phyloP scores from a whole-genome alignment of 345 rosid species.

The Pugionium cornutum region DNA sequence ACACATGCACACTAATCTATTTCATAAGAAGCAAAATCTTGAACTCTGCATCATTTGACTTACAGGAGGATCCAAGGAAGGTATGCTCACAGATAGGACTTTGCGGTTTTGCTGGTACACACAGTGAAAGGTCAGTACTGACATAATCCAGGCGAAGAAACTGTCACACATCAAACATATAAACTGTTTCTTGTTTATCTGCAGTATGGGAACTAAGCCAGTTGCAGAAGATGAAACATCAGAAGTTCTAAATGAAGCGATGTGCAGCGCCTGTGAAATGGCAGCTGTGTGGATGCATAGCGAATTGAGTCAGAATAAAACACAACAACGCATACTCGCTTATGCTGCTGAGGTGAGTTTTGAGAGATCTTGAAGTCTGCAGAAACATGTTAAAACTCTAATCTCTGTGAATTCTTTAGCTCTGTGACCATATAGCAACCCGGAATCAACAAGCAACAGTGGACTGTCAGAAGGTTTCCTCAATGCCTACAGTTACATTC shows the following conservation, averaged over 20 bases:
- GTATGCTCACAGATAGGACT: conserved; percentile 84
- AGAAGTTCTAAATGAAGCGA: conserved; percentile 47
- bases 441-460: conserved; percentile 82
- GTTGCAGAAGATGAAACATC: conserved; percentile 55
- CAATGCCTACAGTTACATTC: conserved; percentile 79
- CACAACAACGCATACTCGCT: conserved; percentile 66
- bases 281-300: conserved; percentile 91
- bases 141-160: background rate
- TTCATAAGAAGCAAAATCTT: conserved; percentile 14
- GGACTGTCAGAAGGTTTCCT: conserved; percentile 56
- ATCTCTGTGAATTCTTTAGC: conserved; percentile 46
- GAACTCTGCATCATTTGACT: conserved; percentile 10
- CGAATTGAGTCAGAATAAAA: conserved; percentile 60
- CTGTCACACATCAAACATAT: background rate
- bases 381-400: background rate
- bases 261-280: conserved; percentile 84
- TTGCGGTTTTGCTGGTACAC: conserved; percentile 70
- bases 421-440: conserved; percentile 78
- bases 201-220: conserved; percentile 70
- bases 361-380: background rate
- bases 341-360: conserved; percentile 66
- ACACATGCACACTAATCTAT: background rate
- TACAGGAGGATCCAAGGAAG: conserved; percentile 63
- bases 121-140: conserved; percentile 60
- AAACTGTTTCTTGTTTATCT: conserved; percentile 2